Base-by-base conservation (phyloP, 768 basidiomycete genomes). In the Panellus pusillus region DNA sequence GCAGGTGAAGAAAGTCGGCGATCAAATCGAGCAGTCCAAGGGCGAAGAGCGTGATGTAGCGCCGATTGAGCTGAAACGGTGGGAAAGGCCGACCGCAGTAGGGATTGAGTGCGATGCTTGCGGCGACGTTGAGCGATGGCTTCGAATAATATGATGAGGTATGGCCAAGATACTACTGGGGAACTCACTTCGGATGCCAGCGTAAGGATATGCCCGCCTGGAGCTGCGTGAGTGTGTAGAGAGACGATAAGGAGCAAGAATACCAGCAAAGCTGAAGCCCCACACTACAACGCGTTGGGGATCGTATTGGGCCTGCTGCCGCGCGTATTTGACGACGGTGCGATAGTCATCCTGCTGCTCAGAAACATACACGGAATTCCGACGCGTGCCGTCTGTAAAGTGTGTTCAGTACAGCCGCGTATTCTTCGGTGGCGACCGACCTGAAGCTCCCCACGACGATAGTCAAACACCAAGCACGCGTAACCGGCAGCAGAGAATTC, bases 261-360 rank as follows among this genome's bases (percentile, higher is more conserved):
- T 9, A 63, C 62, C 60, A 3, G 67, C 42, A 24, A 70, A 67
- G 47, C 70, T 70, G 17, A 67, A 66, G 0, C 72, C 72, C 72
- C 72, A 74, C 0, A 73, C 24, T 11, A 74, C 44, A 29, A 73
- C 57, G 27, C 64, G 58, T 9, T 69, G 62, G 1, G 68, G 61
- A 49, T 74, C 69, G 40, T 68, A 68, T 19, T 67, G 60, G 3
- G 63, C 46, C 52, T 67, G 65, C 48, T 63, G 63, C n/a, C 68
- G 58, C 35, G 64, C 66, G 41, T 63, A 72, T 41, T 69, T 68
- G 39, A 74, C 50, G 24, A 73, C 71, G 3, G 70, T 67, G n/a
- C 66, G 58, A 50, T 73, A 72, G 62, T 72, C 71, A 2, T 70
- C 70, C 37, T 67, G 64, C 51, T 70, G 70, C 38, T 71, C 70